Percentiles rank a stretch among this genome's conserved stretches.
phyloP scores from a whole-genome alignment of 148 eudicot genomes.

The Gaultheria prostrata region DNA sequence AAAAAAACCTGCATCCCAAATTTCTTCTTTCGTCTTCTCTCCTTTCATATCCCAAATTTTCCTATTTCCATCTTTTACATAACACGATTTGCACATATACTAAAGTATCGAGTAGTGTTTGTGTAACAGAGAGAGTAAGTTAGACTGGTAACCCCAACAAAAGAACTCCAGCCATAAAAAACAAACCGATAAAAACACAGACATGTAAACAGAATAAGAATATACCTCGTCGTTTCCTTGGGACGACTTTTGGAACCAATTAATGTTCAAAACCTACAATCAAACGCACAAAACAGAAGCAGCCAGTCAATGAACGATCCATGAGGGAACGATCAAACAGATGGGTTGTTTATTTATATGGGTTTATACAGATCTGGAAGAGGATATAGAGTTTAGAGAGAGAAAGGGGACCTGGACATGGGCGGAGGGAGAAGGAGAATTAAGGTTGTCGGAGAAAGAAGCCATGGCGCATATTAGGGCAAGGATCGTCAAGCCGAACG shows the following conservation, averaged over 20 bases:
- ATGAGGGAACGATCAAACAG: not conserved
- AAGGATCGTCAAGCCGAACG: slow-evolving; percentile 66
- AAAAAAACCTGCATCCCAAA: no score
- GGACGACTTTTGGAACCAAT: slow-evolving; percentile 70
- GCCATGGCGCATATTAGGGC: slow-evolving; percentile 81
- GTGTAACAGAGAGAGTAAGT: not conserved
- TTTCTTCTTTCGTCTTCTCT: no score
- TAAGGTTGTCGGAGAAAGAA: slow-evolving; percentile 81
- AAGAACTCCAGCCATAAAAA: not conserved
- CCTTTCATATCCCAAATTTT: no score
- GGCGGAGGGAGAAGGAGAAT: slow-evolving; percentile 59
- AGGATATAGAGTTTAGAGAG: slow-evolving; percentile 12
- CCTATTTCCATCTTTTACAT: no score
- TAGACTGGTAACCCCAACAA: not conserved
- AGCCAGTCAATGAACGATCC: not conserved
- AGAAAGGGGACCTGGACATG: slow-evolving; percentile 48
- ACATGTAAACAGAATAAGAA: not conserved
- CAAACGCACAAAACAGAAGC: slow-evolving; percentile 17
- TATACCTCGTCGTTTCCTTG: slow-evolving; percentile 89
- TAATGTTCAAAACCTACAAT: slow-evolving; percentile 68
- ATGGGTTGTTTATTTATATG: not conserved
- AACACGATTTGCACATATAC: no score
- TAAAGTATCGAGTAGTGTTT: not conserved
- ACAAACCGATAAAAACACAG: not conserved
- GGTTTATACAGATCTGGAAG: not conserved